Conservation (phyloP, 163 green algal genomes). For the Coccomyxa subellipsoidea region DNA sequence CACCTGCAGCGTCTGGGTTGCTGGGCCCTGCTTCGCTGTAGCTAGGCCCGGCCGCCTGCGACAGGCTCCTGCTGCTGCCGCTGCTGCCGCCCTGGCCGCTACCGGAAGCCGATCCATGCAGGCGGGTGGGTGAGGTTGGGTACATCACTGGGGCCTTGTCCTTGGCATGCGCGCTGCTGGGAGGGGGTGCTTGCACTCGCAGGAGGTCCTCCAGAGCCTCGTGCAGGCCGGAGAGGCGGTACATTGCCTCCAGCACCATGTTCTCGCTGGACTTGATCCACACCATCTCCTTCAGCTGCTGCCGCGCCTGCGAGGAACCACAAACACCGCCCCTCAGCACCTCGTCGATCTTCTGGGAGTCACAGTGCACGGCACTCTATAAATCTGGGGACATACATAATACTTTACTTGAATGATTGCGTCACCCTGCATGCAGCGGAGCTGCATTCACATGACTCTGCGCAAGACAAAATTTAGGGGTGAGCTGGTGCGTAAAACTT, state of each 20-base stretch:
- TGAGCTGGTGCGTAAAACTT: too few relatives aligned
- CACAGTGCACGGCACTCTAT: too few relatives aligned
- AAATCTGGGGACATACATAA: too few relatives aligned
- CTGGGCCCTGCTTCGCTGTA: neutral
- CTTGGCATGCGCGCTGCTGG: neutral
- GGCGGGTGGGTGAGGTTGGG: too few relatives aligned
- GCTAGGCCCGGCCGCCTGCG: neutral
- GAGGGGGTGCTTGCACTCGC: neutral
- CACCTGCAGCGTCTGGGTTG: neutral
- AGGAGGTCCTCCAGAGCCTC: slow-evolving; percentile 40
- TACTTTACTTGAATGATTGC: too few relatives aligned
- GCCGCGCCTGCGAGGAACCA: slow-evolving; percentile 24
- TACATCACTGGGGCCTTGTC: neutral
- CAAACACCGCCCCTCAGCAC: neutral
- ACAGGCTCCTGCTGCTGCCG: neutral
- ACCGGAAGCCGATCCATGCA: neutral
- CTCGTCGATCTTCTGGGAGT: too few relatives aligned
- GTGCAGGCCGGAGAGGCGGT: slow-evolving; percentile 61
- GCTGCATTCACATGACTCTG: too few relatives aligned
- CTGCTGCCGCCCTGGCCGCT: neutral
- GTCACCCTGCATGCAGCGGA: too few relatives aligned
- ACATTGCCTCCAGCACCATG: slow-evolving; percentile 67
- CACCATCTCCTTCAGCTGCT: slow-evolving; percentile 70
- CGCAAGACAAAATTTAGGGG: too few relatives aligned
- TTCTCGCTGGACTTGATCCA: slow-evolving; percentile 75